Evolutionary conservation across 352 stramenopile species (phyloP).

Genomic region (Globisporangium radiosum): DNA sequence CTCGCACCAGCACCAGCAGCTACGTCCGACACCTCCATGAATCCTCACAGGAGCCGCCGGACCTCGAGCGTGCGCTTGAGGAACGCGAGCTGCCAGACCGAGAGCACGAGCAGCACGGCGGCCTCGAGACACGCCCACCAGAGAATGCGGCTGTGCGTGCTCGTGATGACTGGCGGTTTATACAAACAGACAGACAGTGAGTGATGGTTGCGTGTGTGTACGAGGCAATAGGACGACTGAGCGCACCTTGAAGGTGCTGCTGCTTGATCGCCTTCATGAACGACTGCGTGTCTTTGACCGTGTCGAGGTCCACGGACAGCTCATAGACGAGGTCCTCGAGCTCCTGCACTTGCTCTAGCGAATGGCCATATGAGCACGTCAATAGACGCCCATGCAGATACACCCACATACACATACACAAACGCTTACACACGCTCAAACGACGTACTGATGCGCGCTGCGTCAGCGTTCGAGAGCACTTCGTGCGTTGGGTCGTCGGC

Average conservation of each 20-base stretch:
- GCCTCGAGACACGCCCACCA: slow-evolving; percentile 82
- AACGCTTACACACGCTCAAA: not conserved
- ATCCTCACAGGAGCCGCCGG: slow-evolving; percentile 61
- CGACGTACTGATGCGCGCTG: slow-evolving; percentile 83
- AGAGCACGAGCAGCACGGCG: slow-evolving; percentile 55
- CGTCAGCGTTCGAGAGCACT: slow-evolving; percentile 83
- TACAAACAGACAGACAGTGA: not conserved
- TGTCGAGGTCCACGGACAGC: slow-evolving; percentile 78
- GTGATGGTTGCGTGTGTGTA: too few relatives aligned
- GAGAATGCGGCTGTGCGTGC: slow-evolving; percentile 75
- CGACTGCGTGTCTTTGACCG: slow-evolving; percentile 80
- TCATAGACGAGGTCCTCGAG: slow-evolving; percentile 85
- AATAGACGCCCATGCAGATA: not conserved
- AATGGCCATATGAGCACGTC: not conserved
- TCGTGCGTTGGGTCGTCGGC: slow-evolving; percentile 78
- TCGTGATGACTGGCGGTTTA: slow-evolving; percentile 57
- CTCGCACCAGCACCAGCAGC: not conserved
- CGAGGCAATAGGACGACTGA: not conserved
- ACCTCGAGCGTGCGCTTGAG: slow-evolving; percentile 81
- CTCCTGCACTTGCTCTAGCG: slow-evolving; percentile 77
- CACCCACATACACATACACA: not conserved
- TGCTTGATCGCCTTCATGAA: slow-evolving; percentile 86
- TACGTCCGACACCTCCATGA: too few relatives aligned
- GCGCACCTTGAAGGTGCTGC: slow-evolving; percentile 65
- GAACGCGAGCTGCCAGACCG: slow-evolving; percentile 80